Base-by-base conservation (phyloP, 2,329 filamentous ascomycete species). In the Colletotrichum sp. region DNA sequence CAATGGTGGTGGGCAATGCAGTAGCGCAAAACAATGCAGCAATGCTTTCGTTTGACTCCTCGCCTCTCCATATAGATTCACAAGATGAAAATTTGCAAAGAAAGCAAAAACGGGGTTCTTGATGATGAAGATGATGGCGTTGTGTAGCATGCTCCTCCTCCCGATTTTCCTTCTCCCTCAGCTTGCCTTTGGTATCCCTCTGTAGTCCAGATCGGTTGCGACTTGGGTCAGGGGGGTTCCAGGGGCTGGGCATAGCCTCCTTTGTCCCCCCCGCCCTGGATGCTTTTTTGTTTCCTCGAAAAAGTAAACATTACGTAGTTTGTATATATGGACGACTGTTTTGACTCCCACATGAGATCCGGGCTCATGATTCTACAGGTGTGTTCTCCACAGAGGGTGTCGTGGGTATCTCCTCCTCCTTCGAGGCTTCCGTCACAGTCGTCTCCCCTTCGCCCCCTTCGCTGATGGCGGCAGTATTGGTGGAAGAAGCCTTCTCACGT, bases 401-500 rank as follows among this genome's bases (percentile, higher is more conserved):
- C 55, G 69, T 69, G 55, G 77, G 77, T 72, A 77, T 67, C 30
- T 78, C 77, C 59, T 77, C 77, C 72, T 75, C 76, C 69, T 68
- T 76, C 30, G 59, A 60, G 39, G 44, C 59, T 39, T 69, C 70
- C 66, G 67, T 70, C 76, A 74, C 67, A 39, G 74, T 66, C 69
- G 75, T 73, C 39, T 71, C 71, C 60, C 68, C 72, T 36, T 78
- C 69, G 65, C 77, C 71, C 44, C 68, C 72, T 36, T 78, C 69
- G 65, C 77, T 77, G 70, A 72, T 59, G 28, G 68, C 60, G 74
- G 84, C 82, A 16, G 79, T 66, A 60, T 82, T 80, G 60, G 78
- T 87, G 19, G 84, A 82, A 15, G 85, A 84, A 12, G 89, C 88
- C 80, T 91, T 93, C 75, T 94, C 91, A 78, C 94, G 88, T 79